Base-by-base conservation (phyloP, 305 asterid species). In the Fraxinus xanthoxyloides region DNA sequence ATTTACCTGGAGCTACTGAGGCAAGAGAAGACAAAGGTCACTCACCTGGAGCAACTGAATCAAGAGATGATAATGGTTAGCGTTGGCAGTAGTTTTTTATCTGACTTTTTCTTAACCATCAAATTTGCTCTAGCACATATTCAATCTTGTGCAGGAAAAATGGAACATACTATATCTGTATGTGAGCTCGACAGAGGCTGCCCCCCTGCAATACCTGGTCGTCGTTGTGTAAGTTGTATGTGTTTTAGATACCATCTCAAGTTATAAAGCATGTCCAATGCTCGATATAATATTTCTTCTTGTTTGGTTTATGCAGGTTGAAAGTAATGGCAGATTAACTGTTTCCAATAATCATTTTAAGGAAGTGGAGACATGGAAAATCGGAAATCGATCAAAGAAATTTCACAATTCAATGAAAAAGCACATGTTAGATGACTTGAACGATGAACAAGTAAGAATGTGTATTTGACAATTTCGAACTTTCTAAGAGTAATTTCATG, bases 221-320 rank as follows among this genome's bases (percentile, higher is more conserved):
- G 95, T 91, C 92, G 92, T 92, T 92, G 93, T 97, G 99, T 97
- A 97, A 97, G 98, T 97, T 97, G 98, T 94, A 96, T 92, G 98
- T 94, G 93, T 90, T 91, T 93, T 89, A 89, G 90, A 87, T 90
- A 82, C 89, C 79, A 86, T 76, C 72, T 84, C 85, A 86, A 78
- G 69, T 88, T 86, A 82, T 82, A 78, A 81, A 84, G 87, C 83
- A 79, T 63, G 89, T 84, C 87, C 85, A 83, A 70, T 88, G 79
- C 91, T 90, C 89, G 87, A 79, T 90, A 80, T 94, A 89, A 93
- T 92, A 85, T 88, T 82, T 79, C 79, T 73, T 19, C 34, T 72
- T 84, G 80, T 77, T 81, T 82, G 85, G 72, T 79, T 81, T 32
- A 77, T 89, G 87, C 96, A 97, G 99, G 91, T 82, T 81, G 94